Conservation (phyloP, 176 grass and related monocot genomes). For the Aegilops longissima region DNA sequence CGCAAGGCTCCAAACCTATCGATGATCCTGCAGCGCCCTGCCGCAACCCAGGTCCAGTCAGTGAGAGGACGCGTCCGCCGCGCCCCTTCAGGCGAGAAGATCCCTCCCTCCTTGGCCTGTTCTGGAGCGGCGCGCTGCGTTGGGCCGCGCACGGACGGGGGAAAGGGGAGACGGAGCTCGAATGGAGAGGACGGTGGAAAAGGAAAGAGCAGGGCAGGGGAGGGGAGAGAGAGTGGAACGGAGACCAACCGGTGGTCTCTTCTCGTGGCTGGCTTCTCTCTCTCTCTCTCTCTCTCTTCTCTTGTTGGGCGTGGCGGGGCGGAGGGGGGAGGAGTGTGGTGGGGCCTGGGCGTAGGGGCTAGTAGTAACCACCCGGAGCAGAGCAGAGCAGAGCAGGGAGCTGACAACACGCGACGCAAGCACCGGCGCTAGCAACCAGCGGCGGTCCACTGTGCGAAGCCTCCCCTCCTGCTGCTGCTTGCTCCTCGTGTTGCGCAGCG, state of each 20-base stretch:
- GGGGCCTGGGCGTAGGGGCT: not conserved
- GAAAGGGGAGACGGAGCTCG: not conserved
- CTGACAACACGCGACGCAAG: constrained; percentile 30
- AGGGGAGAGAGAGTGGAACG: not conserved
- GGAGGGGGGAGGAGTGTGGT: not conserved
- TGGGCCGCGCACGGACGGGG: not conserved
- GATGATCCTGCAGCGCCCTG: not conserved
- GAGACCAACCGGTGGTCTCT: not conserved
- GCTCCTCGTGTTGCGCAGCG: not conserved
- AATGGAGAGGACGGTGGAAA: too few species aligned
- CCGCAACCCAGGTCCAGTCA: not conserved
- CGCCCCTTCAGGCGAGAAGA: not conserved
- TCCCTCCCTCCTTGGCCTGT: not conserved
- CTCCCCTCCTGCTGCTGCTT: not conserved
- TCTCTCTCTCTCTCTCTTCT: not conserved
- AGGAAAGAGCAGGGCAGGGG: not conserved
- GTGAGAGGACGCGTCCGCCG: not conserved
- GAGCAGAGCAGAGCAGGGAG: constrained; percentile 7
- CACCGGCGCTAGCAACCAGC: not conserved
- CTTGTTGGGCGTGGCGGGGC: not conserved
- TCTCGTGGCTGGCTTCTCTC: not conserved
- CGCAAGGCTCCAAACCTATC: not conserved
- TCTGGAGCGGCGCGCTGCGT: constrained; percentile 22
- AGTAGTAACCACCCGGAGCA: constrained; percentile 20
- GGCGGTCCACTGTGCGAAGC: constrained; percentile 2